Base-by-base conservation (phyloP, 768 basidiomycete species). In the Boletus fagicola region DNA sequence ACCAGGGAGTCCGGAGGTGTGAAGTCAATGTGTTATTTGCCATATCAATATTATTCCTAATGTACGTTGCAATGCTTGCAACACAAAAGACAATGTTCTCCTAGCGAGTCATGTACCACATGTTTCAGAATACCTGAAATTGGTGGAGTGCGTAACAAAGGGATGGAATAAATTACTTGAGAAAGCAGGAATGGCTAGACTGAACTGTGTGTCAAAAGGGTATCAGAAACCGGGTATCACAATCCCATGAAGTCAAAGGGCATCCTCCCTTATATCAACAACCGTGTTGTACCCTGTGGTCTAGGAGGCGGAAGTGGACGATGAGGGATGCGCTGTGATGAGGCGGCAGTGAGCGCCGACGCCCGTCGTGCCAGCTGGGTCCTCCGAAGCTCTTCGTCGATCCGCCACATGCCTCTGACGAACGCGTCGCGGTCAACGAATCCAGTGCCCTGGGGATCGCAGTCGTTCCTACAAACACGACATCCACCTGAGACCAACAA, bases 361-460 rank as follows among this genome's bases (percentile, higher is more conserved):
- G 65, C 57, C 43, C 67, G 69, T 39, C 62, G 64, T n/a, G 62
- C 72, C 31, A 76, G 60, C 45, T 86, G 82, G 6, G 80, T 78
- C 46, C 83, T 80, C n/a, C 87, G 77, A 13, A 92, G 81, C 62
- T 91, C 90, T 70, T 90, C 88, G 71, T 93, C 90, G 30, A 93
- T 88, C 38, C 84, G 83, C 90, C 90, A 92, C 88, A 92, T 91
- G 50, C 89, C 91, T 60, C 78, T 81, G 40, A 84, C 80, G 62
- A 93, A 93, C 18, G 75, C 76, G 18, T 88, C 87, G 5, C 83
- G 75, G 60, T 84, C 81, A 12, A 93, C 75, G n/a, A 76, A 76
- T 4, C 88, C 89, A 31, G 71, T 74, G 5, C 74, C 68, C 4
- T 71, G 70, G 4, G 79, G 71, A 69, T 92, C 89, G 62, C 86